Evolutionary conservation across 441 rosid species (phyloP).

Genomic region (Adansonia rubrostipa): DNA sequence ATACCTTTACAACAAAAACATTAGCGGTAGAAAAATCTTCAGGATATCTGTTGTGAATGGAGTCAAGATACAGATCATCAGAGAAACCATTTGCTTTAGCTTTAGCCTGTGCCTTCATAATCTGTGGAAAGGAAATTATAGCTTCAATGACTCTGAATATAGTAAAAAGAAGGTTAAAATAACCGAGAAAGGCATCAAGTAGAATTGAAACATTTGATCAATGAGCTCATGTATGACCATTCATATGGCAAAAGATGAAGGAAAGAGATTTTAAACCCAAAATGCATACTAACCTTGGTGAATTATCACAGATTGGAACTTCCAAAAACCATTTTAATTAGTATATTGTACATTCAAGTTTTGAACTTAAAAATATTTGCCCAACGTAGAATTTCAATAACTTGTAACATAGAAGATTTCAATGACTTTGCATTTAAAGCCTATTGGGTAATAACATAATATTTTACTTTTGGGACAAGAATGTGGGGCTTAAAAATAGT

Average conservation of each 20-base stretch:
- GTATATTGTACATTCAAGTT: background rate
- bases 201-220: background rate
- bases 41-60: slow-evolving; percentile 40
- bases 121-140: slow-evolving; percentile 26
- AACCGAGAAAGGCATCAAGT: background rate
- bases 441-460: background rate
- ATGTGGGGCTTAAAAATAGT: background rate
- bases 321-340: background rate
- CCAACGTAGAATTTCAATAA: background rate
- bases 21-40: slow-evolving; percentile 48
- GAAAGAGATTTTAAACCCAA: background rate
- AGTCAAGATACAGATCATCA: slow-evolving; percentile 49
- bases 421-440: slow-evolving; percentile 12
- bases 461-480: background rate
- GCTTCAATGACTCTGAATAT: background rate
- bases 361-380: background rate
- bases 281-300: background rate
- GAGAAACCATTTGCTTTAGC: slow-evolving; percentile 45
- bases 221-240: background rate
- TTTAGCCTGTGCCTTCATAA: slow-evolving; percentile 34
- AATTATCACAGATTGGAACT: background rate
- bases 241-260: background rate
- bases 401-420: background rate
- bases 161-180: background rate
- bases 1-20: slow-evolving; percentile 48